phyloP scores from a whole-genome alignment of 2,329 filamentous ascomycete genomes.

The Talaromyces sp. region DNA sequence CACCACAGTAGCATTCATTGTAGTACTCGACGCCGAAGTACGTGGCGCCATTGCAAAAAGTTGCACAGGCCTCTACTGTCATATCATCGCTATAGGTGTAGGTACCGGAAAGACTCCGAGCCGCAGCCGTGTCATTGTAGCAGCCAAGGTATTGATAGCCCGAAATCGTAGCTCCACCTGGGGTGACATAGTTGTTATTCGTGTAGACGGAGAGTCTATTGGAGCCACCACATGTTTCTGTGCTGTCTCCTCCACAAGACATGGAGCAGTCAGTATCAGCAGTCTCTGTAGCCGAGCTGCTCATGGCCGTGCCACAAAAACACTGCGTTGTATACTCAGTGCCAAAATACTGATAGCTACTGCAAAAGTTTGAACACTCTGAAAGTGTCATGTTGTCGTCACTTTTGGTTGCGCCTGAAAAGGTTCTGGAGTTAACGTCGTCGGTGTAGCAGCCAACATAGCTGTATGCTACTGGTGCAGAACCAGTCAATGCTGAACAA shows the following conservation, averaged over 20 bases:
- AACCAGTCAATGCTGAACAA: conserved; percentile 11
- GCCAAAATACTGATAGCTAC: conserved; percentile 29
- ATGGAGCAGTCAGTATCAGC: conserved; percentile 47
- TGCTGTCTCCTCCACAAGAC: conserved; percentile 43
- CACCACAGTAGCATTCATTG: conserved; percentile 14
- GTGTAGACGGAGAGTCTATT: conserved; percentile 50
- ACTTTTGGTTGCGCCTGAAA: conserved; percentile 12
- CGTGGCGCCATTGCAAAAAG: conserved; percentile 13
- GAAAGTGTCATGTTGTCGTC: conserved; percentile 26
- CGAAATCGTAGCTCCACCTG: conserved; percentile 10
- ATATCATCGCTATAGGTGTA: conserved; percentile 12
- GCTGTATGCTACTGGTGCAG: neutral
- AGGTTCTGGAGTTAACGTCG: conserved; percentile 21
- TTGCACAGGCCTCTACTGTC: conserved; percentile 14
- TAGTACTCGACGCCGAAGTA: conserved; percentile 17
- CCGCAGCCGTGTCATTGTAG: conserved; percentile 14
- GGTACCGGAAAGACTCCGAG: conserved; percentile 13
- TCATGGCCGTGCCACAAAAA: conserved; percentile 24
- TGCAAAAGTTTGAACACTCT: conserved; percentile 27
- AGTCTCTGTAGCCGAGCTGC: conserved; percentile 24
- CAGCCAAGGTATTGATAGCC: conserved; percentile 12
- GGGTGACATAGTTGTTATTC: conserved; percentile 36
- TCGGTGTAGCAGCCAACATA: conserved; percentile 32
- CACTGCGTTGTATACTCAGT: conserved; percentile 31
- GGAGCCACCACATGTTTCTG: conserved; percentile 34